phyloP scores from a whole-genome alignment of 2,329 filamentous ascomycete genomes.

The Ophiostoma novo-ulmi region DNA sequence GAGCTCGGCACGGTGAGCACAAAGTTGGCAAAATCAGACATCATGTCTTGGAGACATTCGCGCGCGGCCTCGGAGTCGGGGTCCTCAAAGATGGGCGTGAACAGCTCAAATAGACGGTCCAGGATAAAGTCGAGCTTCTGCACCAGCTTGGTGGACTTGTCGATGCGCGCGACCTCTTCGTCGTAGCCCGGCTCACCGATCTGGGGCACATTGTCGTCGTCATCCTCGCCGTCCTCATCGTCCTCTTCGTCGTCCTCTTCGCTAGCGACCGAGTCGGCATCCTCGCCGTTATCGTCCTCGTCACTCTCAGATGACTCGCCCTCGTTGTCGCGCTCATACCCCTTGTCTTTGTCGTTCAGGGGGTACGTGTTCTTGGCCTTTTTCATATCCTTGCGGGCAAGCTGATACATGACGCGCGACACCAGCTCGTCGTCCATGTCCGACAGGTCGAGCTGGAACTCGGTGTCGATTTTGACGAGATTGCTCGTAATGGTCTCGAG shows the following conservation, averaged over 20 bases:
- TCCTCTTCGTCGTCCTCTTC: not conserved
- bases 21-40: conserved; percentile 80
- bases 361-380: not conserved
- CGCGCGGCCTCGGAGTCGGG: conserved; percentile 65
- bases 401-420: conserved; percentile 60
- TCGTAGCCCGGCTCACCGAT: conserved; percentile 66
- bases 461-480: conserved; percentile 88
- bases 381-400: conserved; percentile 31
- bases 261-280: conserved; percentile 11
- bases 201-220: conserved; percentile 40
- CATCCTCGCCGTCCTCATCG: conserved; percentile 1
- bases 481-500: conserved; percentile 78
- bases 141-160: conserved; percentile 72
- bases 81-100: conserved; percentile 65
- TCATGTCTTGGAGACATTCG: conserved; percentile 69
- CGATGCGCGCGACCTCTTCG: conserved; percentile 58
- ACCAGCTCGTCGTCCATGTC: conserved; percentile 86
- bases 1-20: conserved; percentile 89
- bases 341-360: not conserved
- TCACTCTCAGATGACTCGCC: conserved; percentile 45
- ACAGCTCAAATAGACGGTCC: conserved; percentile 80
- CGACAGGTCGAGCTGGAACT: conserved; percentile 89
- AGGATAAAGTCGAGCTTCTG: conserved; percentile 88
- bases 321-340: conserved; percentile 30
- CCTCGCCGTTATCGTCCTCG: conserved; percentile 40